Evolutionary conservation across 139 green algal species (phyloP).

Genomic region (Edaphochlamys debaryana): DNA sequence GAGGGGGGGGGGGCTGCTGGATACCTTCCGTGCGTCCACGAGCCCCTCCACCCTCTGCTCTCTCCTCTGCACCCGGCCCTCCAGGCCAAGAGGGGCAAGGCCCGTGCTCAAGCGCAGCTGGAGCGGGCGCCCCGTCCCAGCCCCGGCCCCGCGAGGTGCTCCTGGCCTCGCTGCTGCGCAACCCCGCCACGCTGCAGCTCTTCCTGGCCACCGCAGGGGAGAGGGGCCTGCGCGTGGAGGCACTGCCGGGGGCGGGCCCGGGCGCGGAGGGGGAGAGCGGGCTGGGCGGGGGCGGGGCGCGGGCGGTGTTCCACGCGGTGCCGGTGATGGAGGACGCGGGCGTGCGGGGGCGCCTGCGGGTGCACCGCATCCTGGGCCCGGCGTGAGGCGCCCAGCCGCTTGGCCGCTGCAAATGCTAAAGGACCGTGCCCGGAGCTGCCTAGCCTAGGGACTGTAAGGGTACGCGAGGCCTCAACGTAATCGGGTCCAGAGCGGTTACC

Average conservation of each 20-base stretch:
- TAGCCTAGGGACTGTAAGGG: too few species aligned
- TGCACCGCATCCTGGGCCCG: conserved; percentile 11
- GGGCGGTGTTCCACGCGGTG: not conserved
- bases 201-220: conserved; percentile 17
- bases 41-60: too few species aligned
- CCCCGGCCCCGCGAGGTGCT: conserved; percentile 8
- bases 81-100: not conserved
- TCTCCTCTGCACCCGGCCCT: too few species aligned
- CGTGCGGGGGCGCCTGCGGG: not conserved
- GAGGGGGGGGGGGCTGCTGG: too few species aligned
- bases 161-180: conserved; percentile 39
- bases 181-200: conserved; percentile 45
- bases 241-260: not conserved
- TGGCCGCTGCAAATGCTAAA: too few species aligned
- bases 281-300: not conserved
- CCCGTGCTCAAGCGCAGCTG: not conserved
- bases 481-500: too few species aligned
- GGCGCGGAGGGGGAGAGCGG: not conserved
- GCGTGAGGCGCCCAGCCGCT: too few species aligned
- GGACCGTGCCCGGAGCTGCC: too few species aligned
- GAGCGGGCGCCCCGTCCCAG: not conserved
- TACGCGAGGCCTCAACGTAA: too few species aligned
- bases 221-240: conserved; percentile 18
- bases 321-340: not conserved
- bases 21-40: too few species aligned